phyloP scores from a whole-genome alignment of 1,284 basidiomycete genomes.

The Austroboletus novae-zelandiae region DNA sequence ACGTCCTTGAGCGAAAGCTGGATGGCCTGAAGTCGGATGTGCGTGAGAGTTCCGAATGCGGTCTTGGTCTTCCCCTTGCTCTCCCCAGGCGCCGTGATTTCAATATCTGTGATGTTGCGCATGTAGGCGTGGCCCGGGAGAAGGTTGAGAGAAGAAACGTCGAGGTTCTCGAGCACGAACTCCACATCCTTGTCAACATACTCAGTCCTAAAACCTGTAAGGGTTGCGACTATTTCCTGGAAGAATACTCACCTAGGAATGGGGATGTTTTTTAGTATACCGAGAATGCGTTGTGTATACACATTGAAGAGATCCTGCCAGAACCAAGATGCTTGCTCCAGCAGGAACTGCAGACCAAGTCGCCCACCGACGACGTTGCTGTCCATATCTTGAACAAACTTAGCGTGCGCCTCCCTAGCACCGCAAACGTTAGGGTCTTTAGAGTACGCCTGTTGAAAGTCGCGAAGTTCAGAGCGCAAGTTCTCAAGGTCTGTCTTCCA shows the following conservation, averaged over 20 bases:
- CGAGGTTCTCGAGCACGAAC: constrained; percentile 69
- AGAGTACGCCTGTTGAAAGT: constrained; percentile 45
- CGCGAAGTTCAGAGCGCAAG: constrained; percentile 42
- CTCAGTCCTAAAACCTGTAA: constrained; percentile 48
- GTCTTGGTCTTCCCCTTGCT: constrained; percentile 40
- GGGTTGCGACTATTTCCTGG: not conserved
- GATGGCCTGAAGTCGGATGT: constrained; percentile 59
- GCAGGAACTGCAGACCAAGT: constrained; percentile 44
- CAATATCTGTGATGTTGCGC: constrained; percentile 69
- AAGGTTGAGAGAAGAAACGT: constrained; percentile 59
- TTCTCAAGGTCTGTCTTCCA: constrained; percentile 50
- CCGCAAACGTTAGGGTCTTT: constrained; percentile 47
- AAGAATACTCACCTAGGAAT: constrained; percentile 54
- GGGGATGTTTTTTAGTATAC: constrained; percentile 51
- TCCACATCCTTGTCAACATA: constrained; percentile 63
- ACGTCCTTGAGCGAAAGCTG: constrained; percentile 60
- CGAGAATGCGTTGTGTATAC: constrained; percentile 52
- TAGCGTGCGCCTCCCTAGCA: constrained; percentile 44
- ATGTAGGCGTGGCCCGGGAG: constrained; percentile 70
- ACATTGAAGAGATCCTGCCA: constrained; percentile 71
- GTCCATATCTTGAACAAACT: constrained; percentile 48
- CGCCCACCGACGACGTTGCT: constrained; percentile 34
- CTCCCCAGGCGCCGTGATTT: constrained; percentile 50
- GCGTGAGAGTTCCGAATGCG: constrained; percentile 58
- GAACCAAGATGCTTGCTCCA: constrained; percentile 65